Conservation (phyloP, 371 early-diverging fungal species). For the Saksenaea oblongispora region DNA sequence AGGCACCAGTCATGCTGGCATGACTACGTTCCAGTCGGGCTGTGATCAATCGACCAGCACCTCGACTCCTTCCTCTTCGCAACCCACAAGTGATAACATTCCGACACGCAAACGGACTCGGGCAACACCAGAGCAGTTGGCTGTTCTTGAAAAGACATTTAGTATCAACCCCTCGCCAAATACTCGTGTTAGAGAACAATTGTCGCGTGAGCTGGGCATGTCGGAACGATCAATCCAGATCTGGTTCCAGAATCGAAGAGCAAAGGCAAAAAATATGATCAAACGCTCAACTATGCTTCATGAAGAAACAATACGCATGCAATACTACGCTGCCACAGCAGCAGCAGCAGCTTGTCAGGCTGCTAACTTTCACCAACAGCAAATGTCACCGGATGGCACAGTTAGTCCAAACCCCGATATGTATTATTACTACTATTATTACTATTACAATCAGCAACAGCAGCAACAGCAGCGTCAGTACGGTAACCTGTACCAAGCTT, state of each 20-base stretch:
- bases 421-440: conserved; percentile 50
- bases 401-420: conserved; percentile 33
- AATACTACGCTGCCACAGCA: conserved; percentile 46
- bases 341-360: conserved; percentile 50
- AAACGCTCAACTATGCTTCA: conserved; percentile 55
- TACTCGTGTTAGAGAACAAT: conserved; percentile 78
- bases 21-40: neutral
- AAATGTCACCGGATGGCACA: conserved; percentile 31
- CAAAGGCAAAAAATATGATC: conserved; percentile 83
- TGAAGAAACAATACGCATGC: conserved; percentile 48
- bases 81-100: neutral
- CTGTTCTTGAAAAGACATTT: conserved; percentile 73
- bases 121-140: conserved; percentile 73
- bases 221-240: conserved; percentile 91
- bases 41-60: neutral
- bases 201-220: conserved; percentile 89
- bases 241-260: conserved; percentile 99
- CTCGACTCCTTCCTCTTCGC: neutral
- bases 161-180: conserved; percentile 74
- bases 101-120: conserved; percentile 66
- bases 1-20: conserved; percentile 1
- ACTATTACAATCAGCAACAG: conserved; percentile 49
- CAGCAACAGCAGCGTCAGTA: conserved; percentile 24
- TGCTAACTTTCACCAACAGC: conserved; percentile 37
- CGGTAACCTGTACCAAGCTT: neutral